phyloP scores from a whole-genome alignment of 83 land plant species.

The Isoetes engelmannii region DNA sequence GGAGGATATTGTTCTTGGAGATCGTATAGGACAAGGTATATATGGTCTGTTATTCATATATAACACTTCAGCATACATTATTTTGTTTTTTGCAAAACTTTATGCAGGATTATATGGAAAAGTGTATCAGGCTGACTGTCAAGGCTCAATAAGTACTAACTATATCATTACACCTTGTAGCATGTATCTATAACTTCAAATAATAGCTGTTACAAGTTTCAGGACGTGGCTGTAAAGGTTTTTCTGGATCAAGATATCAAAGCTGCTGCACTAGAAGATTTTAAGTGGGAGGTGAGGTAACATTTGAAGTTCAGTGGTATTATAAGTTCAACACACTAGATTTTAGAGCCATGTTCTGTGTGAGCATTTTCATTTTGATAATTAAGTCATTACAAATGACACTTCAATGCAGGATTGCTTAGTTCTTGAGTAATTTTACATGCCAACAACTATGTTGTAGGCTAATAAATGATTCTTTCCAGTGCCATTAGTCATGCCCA shows the following conservation, averaged over 20 bases:
- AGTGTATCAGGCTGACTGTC: slow-evolving; percentile 83
- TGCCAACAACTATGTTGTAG: too few relatives aligned
- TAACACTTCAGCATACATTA: background rate
- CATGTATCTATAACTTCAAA: background rate
- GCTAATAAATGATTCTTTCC: too few relatives aligned
- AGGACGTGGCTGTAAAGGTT: slow-evolving; percentile 99
- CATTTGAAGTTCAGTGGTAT: background rate
- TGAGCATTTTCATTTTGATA: too few relatives aligned
- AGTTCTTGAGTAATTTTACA: too few relatives aligned
- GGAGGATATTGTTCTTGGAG: slow-evolving; percentile 67
- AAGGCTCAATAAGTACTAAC: slow-evolving; percentile 57
- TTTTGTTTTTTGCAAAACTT: background rate
- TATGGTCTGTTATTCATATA: background rate
- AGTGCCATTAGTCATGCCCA: too few relatives aligned
- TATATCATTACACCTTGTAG: background rate
- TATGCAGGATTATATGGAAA: slow-evolving; percentile 82
- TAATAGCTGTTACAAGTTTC: slow-evolving; percentile 4
- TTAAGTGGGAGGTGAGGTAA: slow-evolving; percentile 65
- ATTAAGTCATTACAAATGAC: too few relatives aligned
- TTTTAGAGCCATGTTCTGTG: too few relatives aligned
- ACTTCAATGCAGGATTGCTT: too few relatives aligned
- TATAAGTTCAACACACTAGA: background rate
- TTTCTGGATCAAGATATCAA: slow-evolving; percentile 82
- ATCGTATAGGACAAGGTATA: slow-evolving; percentile 83
- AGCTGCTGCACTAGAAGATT: slow-evolving; percentile 74